phyloP scores from a whole-genome alignment of 768 basidiomycete genomes.

The Gloeopeniophorella convolvens region DNA sequence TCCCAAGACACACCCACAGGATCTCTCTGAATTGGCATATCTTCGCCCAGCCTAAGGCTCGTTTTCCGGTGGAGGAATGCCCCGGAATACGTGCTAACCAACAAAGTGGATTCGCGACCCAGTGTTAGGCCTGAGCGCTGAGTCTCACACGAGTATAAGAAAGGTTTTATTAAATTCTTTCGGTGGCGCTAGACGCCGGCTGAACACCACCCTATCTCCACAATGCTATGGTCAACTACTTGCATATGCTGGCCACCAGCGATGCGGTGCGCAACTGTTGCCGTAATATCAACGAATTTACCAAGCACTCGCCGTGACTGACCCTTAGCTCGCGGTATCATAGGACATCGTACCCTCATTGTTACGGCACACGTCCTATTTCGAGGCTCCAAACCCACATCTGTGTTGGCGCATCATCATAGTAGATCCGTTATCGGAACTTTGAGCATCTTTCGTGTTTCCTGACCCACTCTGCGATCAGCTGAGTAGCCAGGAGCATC shows the following conservation, averaged over 20 bases:
- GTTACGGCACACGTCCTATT: background rate
- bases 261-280: background rate
- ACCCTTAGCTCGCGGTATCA: too few species aligned
- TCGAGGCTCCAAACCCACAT: background rate
- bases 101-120: too few species aligned
- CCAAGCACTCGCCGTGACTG: background rate
- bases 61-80: too few species aligned
- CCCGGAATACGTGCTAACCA: too few species aligned
- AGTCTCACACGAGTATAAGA: background rate
- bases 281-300: background rate
- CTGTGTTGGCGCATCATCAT: background rate
- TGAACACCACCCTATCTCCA: background rate
- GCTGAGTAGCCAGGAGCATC: conserved; percentile 1
- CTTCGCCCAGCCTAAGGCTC: too few species aligned
- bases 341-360: background rate
- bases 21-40: too few species aligned
- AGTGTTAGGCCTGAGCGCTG: too few species aligned
- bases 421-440: background rate
- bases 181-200: background rate
- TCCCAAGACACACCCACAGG: too few species aligned
- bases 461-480: background rate
- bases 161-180: background rate
- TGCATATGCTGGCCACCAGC: background rate
- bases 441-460: background rate
- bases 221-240: too few species aligned